A percentile compares a stretch with the other conserved stretches of the same genome.
Conservation (phyloP, 352 stramenopile species). For the Discostella stelligera region DNA sequence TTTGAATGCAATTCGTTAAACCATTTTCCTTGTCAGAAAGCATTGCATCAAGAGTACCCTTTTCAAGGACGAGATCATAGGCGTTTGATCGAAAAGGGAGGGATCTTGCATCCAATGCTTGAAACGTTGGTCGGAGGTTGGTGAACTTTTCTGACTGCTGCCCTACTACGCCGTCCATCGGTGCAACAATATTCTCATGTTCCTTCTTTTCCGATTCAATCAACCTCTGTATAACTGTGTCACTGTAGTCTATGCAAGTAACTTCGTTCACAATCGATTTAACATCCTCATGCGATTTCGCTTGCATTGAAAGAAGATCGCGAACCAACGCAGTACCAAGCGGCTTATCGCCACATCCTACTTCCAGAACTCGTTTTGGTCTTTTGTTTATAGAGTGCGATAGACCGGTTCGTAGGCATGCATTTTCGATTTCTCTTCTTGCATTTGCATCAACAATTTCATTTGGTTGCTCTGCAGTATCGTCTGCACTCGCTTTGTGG, state of each 20-base stretch:
- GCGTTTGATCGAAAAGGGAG: constrained; percentile 50
- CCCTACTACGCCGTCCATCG: neutral
- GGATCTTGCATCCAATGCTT: constrained; percentile 51
- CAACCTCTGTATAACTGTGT: constrained; percentile 67
- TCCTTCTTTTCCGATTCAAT: constrained; percentile 30
- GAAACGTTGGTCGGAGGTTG: constrained; percentile 25
- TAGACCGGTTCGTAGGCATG: neutral
- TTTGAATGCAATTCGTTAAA: constrained; percentile 59
- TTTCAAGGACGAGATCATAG: constrained; percentile 74
- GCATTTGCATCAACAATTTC: constrained; percentile 34
- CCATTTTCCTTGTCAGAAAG: constrained; percentile 63
- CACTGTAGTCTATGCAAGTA: constrained; percentile 70
- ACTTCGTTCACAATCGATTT: constrained; percentile 48
- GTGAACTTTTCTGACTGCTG: constrained; percentile 8
- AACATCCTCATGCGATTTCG: constrained; percentile 17
- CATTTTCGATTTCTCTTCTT: neutral
- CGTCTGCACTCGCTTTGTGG: constrained; percentile 3
- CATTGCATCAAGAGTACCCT: constrained; percentile 80
- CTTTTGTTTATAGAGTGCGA: neutral
- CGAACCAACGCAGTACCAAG: constrained; percentile 48
- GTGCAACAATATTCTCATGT: constrained; percentile 9
- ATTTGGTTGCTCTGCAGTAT: constrained; percentile 12
- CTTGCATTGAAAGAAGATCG: constrained; percentile 45
- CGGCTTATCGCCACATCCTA: constrained; percentile 76
- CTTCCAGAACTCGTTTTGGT: constrained; percentile 59